Conservation (phyloP, 352 stramenopile species). For the Thalassiosira allenii region DNA sequence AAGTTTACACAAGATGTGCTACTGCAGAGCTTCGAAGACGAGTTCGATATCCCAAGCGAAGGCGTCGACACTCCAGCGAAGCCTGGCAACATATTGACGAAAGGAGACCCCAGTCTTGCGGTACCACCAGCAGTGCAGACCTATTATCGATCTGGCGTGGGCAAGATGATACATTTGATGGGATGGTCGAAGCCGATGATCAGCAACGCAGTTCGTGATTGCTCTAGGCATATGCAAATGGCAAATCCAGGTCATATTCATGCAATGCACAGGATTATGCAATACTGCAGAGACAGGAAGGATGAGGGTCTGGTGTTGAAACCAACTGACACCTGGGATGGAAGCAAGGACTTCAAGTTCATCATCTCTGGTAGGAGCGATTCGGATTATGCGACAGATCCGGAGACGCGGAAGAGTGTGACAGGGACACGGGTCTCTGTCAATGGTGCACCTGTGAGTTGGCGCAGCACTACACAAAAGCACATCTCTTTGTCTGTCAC, state of each 20-base stretch:
- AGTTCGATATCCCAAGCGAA: constrained; percentile 44
- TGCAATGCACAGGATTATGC: constrained; percentile 48
- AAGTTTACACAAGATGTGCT: constrained; percentile 58
- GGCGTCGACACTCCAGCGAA: background rate
- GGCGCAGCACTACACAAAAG: constrained; percentile 31
- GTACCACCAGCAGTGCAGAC: constrained; percentile 1
- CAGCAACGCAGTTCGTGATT: constrained; percentile 26
- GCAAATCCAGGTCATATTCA: constrained; percentile 28
- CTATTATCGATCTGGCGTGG: constrained; percentile 32
- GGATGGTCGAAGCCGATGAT: constrained; percentile 42
- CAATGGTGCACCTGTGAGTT: constrained; percentile 21
- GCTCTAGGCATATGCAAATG: constrained; percentile 29
- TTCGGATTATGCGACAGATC: constrained; percentile 52
- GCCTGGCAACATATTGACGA: background rate
- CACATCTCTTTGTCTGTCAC: constrained; percentile 50
- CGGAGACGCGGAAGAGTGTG: constrained; percentile 38
- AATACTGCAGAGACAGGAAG: constrained; percentile 31
- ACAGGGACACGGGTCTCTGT: constrained; percentile 32
- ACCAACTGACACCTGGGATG: constrained; percentile 45
- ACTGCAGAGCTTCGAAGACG: constrained; percentile 53
- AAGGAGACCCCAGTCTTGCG: background rate
- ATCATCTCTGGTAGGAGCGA: constrained; percentile 46
- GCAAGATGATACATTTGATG: constrained; percentile 50
- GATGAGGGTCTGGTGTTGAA: constrained; percentile 38
- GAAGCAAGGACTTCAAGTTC: constrained; percentile 46